A percentile compares a stretch with the other conserved stretches of the same genome.
Evolutionary conservation across 192 early-diverging fungal species (phyloP).

Genomic region (Linnemannia zychae): DNA sequence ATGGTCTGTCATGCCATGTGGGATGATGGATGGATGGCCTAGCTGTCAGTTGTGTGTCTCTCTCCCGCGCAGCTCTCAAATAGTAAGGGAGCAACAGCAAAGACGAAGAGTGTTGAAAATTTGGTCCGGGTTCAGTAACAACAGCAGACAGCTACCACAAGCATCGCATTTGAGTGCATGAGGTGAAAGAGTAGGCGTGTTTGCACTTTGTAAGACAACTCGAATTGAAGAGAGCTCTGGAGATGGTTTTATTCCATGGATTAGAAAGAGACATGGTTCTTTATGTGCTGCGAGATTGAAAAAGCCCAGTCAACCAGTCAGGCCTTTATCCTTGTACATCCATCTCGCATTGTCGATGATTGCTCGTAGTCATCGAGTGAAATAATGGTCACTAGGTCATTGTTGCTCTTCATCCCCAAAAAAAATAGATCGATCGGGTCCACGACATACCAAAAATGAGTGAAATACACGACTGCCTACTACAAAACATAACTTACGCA

Average conservation of each 20-base stretch:
- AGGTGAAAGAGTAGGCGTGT: no score
- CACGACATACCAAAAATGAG: neutral
- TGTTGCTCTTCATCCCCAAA: neutral
- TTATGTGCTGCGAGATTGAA: neutral
- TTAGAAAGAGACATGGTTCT: neutral
- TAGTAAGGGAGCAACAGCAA: no score
- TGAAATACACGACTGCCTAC: no score
- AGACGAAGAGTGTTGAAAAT: no score
- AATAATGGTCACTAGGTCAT: neutral
- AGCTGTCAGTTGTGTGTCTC: neutral
- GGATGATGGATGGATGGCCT: neutral
- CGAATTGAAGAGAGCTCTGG: no score
- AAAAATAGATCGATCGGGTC: neutral
- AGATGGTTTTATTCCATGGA: neutral
- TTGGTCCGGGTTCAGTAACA: no score
- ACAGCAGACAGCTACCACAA: no score
- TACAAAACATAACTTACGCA: neutral
- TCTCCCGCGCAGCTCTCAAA: conserved; percentile 11
- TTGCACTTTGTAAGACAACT: no score
- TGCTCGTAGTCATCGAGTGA: neutral
- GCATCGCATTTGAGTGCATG: no score
- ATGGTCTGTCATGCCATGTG: neutral
- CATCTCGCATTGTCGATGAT: neutral
- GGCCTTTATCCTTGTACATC: neutral
- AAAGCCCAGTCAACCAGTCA: neutral